phyloP scores from a whole-genome alignment of 257 asterid species.

The Nyctanthes arbortristis region DNA sequence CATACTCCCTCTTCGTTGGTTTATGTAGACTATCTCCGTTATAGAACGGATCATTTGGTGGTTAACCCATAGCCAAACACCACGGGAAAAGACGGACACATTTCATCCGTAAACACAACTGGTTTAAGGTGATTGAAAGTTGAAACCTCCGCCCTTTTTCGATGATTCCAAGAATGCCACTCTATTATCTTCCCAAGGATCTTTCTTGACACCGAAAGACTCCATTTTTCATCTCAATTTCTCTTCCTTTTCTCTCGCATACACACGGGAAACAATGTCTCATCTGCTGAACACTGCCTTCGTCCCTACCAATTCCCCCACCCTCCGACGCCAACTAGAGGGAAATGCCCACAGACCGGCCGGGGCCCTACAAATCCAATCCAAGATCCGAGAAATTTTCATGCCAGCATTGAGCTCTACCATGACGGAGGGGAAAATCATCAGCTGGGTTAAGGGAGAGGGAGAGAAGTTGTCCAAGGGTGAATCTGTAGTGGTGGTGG shows the following conservation, averaged over 20 bases:
- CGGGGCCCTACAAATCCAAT: slow-evolving; percentile 42
- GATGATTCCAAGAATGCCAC: slow-evolving; percentile 60
- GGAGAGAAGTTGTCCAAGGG: slow-evolving; percentile 91
- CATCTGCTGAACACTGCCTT: slow-evolving; percentile 75
- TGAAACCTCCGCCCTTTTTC: slow-evolving; percentile 73
- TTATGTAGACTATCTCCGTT: no score
- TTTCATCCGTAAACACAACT: slow-evolving; percentile 21
- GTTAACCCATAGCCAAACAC: no score
- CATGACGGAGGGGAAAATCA: slow-evolving; percentile 96
- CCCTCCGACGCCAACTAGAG: slow-evolving; percentile 48
- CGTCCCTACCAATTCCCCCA: slow-evolving; percentile 57
- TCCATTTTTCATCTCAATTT: slow-evolving; percentile 7
- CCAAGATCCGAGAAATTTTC: slow-evolving; percentile 96
- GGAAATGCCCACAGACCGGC: slow-evolving; percentile 18
- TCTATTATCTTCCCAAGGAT: slow-evolving; percentile 14
- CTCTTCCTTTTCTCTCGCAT: slow-evolving; percentile 9
- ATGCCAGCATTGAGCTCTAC: slow-evolving; percentile 98
- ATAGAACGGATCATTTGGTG: no score
- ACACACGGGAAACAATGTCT: slow-evolving; percentile 55
- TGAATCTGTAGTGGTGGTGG: slow-evolving; percentile 90
- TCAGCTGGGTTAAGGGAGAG: slow-evolving; percentile 88
- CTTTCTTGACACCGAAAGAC: background rate
- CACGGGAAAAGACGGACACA: no score
- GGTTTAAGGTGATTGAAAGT: slow-evolving; percentile 57
- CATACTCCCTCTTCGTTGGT: no score